These are phyloP conservation scores for Pseudopyricularia cyperi DNA, from an alignment of 2,329 filamentous ascomycete species.

Conservation along the genomic window DNA sequence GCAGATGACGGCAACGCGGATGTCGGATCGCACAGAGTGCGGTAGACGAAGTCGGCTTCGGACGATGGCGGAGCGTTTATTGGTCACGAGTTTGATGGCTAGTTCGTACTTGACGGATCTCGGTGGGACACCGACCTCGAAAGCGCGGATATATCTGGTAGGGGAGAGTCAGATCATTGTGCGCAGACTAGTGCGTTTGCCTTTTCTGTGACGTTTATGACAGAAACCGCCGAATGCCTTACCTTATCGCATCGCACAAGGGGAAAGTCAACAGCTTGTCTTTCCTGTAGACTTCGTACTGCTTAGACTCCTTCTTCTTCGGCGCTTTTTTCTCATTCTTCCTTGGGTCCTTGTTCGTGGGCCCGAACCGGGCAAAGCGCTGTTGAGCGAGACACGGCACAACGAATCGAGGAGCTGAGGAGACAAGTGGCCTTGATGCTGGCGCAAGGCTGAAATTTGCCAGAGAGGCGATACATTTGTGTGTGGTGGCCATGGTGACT, in stretches of 20 bases:
- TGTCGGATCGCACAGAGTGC: constrained; percentile 77
- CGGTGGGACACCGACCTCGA: constrained; percentile 75
- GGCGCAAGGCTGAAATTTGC: constrained; percentile 33
- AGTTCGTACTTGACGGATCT: constrained; percentile 76
- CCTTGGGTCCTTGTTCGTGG: constrained; percentile 28
- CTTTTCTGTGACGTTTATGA: constrained; percentile 2
- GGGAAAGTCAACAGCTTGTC: constrained; percentile 60
- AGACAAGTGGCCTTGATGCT: constrained; percentile 25
- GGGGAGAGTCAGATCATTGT: constrained; percentile 5
- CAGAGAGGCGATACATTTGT: constrained; percentile 41
- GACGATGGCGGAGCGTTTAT: constrained; percentile 75
- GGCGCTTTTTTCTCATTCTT: constrained; percentile 38
- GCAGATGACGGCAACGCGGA: constrained; percentile 82
- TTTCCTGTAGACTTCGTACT: constrained; percentile 53
- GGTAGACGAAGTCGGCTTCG: constrained; percentile 82
- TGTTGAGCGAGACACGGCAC: constrained; percentile 30
- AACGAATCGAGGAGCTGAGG: constrained; percentile 34
- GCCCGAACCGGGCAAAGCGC: constrained; percentile 20
- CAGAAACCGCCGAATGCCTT: constrained; percentile 12
- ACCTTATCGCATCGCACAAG: constrained; percentile 89
- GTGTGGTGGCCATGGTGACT: constrained; percentile 33
- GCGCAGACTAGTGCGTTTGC: constrained; percentile 5
- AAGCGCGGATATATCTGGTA: constrained; percentile 72
- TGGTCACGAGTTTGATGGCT: constrained; percentile 67
- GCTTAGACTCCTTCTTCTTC: constrained; percentile 50